phyloP scores from a whole-genome alignment of 345 rosid genomes.

The Jatropha curcas region DNA sequence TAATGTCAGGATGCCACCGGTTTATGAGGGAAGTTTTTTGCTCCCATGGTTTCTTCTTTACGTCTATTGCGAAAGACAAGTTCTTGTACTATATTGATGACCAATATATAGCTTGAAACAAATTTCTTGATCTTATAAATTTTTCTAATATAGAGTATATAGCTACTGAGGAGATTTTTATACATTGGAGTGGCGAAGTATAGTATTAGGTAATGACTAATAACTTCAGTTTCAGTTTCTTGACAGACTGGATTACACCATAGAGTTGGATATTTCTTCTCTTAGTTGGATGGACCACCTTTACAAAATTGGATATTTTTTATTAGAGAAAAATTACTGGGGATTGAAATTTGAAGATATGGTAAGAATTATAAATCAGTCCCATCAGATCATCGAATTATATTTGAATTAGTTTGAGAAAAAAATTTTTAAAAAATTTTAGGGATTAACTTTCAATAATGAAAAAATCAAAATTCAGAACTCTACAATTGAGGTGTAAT shows the following conservation, averaged over 20 bases:
- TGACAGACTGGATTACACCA: conserved; percentile 18
- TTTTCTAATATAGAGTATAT: not conserved
- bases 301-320: conserved; percentile 11
- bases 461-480: too few relatives aligned
- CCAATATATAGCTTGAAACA: conserved; percentile 31
- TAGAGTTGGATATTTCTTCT: not conserved
- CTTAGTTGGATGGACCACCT: conserved; percentile 26
- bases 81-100: conserved; percentile 35
- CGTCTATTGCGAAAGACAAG: conserved; percentile 52
- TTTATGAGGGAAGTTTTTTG: conserved; percentile 54
- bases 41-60: conserved; percentile 60
- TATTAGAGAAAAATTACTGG: conserved; percentile 5
- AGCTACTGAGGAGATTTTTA: not conserved
- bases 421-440: too few relatives aligned
- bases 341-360: too few relatives aligned
- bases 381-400: too few relatives aligned
- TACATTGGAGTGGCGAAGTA: not conserved
- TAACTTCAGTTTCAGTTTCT: conserved; percentile 15
- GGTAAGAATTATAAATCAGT: too few relatives aligned
- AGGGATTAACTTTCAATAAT: too few relatives aligned
- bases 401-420: too few relatives aligned
- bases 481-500: too few relatives aligned
- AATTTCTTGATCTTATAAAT: not conserved
- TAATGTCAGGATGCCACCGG: conserved; percentile 70
- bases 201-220: not conserved